Percentiles rank a stretch among this genome's conserved stretches.
phyloP scores from a whole-genome alignment of 2,329 filamentous ascomycete species.

The Sclerotinia sclerotiorum region DNA sequence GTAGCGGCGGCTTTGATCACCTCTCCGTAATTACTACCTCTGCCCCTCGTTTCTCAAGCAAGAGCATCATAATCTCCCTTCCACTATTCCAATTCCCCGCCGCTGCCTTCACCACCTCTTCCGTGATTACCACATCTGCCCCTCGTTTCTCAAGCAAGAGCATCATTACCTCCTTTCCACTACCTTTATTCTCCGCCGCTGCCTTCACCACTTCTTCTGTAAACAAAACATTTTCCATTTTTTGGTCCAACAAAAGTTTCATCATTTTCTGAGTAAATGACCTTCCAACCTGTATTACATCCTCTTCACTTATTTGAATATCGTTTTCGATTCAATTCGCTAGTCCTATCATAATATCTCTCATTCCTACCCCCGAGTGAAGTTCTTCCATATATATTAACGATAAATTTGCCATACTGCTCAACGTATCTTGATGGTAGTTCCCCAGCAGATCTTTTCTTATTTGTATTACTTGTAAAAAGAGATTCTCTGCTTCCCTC shows the following conservation, averaged over 20 bases:
- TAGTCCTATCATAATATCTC: background rate
- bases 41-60: too few species aligned
- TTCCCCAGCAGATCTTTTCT: background rate
- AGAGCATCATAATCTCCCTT: too few species aligned
- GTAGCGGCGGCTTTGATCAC: too few species aligned
- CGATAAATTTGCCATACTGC: background rate
- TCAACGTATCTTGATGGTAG: background rate
- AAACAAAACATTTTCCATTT: background rate
- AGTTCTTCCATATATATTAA: background rate
- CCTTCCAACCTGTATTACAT: background rate
- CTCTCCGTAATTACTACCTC: too few species aligned
- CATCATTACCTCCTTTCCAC: background rate
- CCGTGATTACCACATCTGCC: too few species aligned
- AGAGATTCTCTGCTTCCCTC: background rate
- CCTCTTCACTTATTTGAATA: background rate
- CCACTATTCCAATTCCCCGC: too few species aligned
- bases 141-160: too few species aligned
- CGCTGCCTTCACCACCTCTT: too few species aligned
- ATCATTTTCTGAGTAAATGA: background rate
- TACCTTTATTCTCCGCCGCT: accelerated
- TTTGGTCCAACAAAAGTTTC: background rate
- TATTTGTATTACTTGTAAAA: background rate
- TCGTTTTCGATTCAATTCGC: background rate
- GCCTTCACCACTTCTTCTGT: background rate
- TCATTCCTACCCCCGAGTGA: background rate